Evolutionary conservation across 371 early-diverging fungal species (phyloP).

Genomic region (Zancudomyces culisetae): DNA sequence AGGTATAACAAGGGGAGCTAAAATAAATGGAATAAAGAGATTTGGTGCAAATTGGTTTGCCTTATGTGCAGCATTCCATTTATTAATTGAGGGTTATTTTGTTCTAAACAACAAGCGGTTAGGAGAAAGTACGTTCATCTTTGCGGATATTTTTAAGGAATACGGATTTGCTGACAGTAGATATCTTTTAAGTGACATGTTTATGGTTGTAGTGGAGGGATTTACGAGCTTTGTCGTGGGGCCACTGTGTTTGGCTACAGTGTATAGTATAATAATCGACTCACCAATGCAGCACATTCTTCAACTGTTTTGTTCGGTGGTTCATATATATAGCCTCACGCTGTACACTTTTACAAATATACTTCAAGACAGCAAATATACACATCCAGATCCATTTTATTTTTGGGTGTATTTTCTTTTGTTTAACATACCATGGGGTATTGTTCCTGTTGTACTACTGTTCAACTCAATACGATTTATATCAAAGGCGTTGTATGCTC

Average conservation of each 20-base stretch:
- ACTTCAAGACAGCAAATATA: slow-evolving; percentile 38
- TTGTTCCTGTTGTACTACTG: slow-evolving; percentile 35
- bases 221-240: slow-evolving; percentile 73
- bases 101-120: slow-evolving; percentile 36
- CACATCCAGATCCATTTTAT: slow-evolving; percentile 44
- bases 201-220: slow-evolving; percentile 59
- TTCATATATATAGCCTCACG: slow-evolving; percentile 58
- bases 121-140: slow-evolving; percentile 33
- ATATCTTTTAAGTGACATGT: slow-evolving; percentile 57
- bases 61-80: slow-evolving; percentile 52
- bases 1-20: too few relatives aligned
- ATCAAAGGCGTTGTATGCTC: too few relatives aligned
- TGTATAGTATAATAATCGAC: slow-evolving; percentile 37
- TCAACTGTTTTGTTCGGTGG: slow-evolving; percentile 44
- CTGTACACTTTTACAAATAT: slow-evolving; percentile 48
- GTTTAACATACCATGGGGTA: slow-evolving; percentile 52
- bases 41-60: slow-evolving; percentile 60
- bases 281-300: slow-evolving; percentile 40
- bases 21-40: slow-evolving; percentile 12
- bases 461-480: too few relatives aligned
- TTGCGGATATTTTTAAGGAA: slow-evolving; percentile 80
- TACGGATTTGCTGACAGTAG: slow-evolving; percentile 72
- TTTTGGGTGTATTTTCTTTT: slow-evolving; percentile 58
- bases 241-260: slow-evolving; percentile 43
- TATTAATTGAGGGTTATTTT: slow-evolving; percentile 76